A percentile compares a stretch with the other conserved stretches of the same genome.
Conservation (phyloP, 768 basidiomycete genomes). For the Termitomyces sp. region DNA sequence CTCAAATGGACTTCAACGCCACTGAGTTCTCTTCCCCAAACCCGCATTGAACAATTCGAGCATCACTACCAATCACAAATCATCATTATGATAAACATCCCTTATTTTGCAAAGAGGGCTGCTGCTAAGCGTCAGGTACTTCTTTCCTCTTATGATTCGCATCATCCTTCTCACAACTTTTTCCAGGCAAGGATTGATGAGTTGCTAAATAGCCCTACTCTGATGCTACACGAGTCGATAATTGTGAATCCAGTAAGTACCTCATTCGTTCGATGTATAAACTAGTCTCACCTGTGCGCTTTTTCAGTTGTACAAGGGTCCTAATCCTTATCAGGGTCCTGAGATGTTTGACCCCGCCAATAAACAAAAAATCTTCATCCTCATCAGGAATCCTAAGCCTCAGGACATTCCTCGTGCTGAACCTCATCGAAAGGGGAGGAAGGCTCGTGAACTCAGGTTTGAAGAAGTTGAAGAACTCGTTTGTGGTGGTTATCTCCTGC, state of each 20-base stretch:
- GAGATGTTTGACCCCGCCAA: constrained; percentile 2
- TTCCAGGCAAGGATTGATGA: not conserved
- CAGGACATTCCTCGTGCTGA: not conserved
- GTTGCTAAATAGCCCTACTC: not conserved
- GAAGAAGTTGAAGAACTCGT: constrained; percentile 2
- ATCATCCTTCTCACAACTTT: not conserved
- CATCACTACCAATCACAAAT: not conserved
- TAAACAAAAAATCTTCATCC: not conserved
- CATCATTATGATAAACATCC: not conserved
- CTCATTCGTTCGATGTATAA: rapidly evolving
- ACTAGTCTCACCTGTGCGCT: not conserved
- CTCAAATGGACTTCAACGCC: not conserved
- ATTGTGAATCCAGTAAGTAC: constrained; percentile 2
- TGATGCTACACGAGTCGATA: not conserved
- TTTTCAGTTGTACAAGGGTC: not conserved
- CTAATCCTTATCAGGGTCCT: not conserved
- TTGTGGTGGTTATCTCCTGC: not conserved
- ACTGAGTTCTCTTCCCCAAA: not conserved
- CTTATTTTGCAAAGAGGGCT: not conserved
- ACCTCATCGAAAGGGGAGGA: not conserved
- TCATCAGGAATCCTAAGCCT: not conserved
- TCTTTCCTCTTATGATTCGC: not conserved
- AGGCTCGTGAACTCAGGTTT: not conserved
- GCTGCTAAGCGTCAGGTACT: constrained; percentile 1
- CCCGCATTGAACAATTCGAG: not conserved